Evolutionary conservation across 2,329 filamentous ascomycete species (phyloP).

Genomic region (Aureobasidium sp.): DNA sequence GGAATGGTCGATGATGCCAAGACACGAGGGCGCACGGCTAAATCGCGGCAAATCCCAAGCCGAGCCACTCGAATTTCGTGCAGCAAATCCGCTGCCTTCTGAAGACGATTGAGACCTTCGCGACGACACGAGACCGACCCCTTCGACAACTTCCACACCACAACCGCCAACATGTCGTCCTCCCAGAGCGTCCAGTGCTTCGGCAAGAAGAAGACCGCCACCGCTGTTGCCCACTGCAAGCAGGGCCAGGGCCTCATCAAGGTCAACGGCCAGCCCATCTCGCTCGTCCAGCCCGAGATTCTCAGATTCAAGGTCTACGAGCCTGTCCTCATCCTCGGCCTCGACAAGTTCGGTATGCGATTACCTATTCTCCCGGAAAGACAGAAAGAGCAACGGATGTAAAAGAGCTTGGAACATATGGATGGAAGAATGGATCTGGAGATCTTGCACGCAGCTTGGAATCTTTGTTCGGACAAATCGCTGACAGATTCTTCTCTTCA

Average conservation of each 20-base stretch:
- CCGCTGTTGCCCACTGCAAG: constrained; percentile 88
- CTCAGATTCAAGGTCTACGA: constrained; percentile 99
- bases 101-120: not conserved
- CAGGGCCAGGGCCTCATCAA: constrained; percentile 87
- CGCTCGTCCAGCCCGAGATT: constrained; percentile 90
- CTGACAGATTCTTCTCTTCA: constrained; percentile 12
- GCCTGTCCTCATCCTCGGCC: constrained; percentile 89
- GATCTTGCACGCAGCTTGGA: not conserved
- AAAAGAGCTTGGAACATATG: constrained; percentile 5
- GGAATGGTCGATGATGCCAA: not conserved
- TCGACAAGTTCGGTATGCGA: constrained; percentile 78
- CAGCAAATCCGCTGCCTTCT: not conserved
- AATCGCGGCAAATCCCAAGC: constrained; percentile 16
- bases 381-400: not conserved
- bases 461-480: not conserved
- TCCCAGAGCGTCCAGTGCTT: constrained; percentile 71
- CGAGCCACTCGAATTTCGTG: constrained; percentile 7
- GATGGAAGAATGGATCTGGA: not conserved
- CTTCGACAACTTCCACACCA: constrained; percentile 16
- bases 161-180: constrained; percentile 54
- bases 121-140: not conserved
- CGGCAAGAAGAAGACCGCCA: constrained; percentile 69
- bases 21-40: constrained; percentile 14
- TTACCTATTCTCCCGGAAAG: not conserved
- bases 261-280: constrained; percentile 95